Evolutionary conservation across 306 rosid species (phyloP).

Genomic region (Prunus mira): DNA sequence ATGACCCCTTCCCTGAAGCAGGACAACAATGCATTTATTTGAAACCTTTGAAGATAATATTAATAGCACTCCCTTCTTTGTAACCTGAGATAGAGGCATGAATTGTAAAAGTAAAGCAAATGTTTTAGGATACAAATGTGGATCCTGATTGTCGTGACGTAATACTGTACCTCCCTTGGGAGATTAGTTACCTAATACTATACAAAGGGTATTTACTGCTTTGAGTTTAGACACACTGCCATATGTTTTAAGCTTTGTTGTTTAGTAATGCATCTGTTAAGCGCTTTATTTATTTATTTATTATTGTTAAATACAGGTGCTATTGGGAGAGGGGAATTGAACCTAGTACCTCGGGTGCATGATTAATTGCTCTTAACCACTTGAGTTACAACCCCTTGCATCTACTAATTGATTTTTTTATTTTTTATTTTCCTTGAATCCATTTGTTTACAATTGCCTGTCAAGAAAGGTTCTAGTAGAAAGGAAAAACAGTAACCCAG

Average conservation of each 20-base stretch:
- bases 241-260: background rate
- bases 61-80: constrained; percentile 53
- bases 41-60: constrained; percentile 59
- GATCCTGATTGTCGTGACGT: background rate
- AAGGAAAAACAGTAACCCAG: background rate
- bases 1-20: constrained; percentile 39
- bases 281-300: too few species aligned
- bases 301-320: too few species aligned
- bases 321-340: too few species aligned
- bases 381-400: too few species aligned
- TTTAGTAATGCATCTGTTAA: background rate
- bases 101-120: constrained; percentile 2
- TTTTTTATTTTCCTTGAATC: background rate
- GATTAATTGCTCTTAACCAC: too few species aligned
- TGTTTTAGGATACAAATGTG: too few species aligned
- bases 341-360: too few species aligned
- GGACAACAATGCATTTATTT: constrained; percentile 60
- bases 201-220: background rate
- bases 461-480: background rate
- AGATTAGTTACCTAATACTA: background rate
- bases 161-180: background rate
- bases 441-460: background rate
- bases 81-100: constrained; percentile 37
- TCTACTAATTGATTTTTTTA: background rate
- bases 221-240: background rate